These are phyloP conservation scores for Fusarium gaditjirri DNA, from an alignment of 2,329 filamentous ascomycete genomes.

Conservation along the genomic window DNA sequence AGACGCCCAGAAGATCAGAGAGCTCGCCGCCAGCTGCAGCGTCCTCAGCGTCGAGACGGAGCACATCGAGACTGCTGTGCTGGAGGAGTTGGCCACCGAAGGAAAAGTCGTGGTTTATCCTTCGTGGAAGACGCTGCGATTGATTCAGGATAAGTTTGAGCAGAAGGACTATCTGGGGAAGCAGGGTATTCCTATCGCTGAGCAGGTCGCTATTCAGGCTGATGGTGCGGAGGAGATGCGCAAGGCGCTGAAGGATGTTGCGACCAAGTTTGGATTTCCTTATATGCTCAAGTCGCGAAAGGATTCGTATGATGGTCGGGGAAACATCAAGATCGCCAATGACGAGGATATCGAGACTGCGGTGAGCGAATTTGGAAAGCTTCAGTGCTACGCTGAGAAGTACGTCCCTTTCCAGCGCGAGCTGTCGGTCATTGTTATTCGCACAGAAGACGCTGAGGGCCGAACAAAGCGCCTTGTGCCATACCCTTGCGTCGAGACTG, in stretches of 20 bases:
- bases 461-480: conserved; percentile 66
- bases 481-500: conserved; percentile 91
- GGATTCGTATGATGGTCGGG: conserved; percentile 91
- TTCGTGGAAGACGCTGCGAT: conserved; percentile 84
- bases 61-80: conserved; percentile 89
- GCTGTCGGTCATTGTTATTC: conserved; percentile 93
- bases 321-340: conserved; percentile 65
- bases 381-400: conserved; percentile 87
- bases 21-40: conserved; percentile 81
- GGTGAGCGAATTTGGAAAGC: conserved; percentile 72
- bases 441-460: conserved; percentile 76
- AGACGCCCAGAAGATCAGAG: conserved; percentile 79
- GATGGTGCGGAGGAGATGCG: conserved; percentile 63
- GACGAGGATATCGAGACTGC: conserved; percentile 68
- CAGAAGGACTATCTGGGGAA: conserved; percentile 84
- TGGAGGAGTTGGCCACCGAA: conserved; percentile 80
- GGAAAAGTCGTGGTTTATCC: conserved; percentile 74
- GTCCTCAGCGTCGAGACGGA: conserved; percentile 95
- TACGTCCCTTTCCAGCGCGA: conserved; percentile 89
- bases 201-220: conserved; percentile 71
- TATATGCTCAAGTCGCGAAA: conserved; percentile 94
- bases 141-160: conserved; percentile 92
- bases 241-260: conserved; percentile 72
- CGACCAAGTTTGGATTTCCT: conserved; percentile 76
- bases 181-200: conserved; percentile 76